Evolutionary conservation across 2,329 filamentous ascomycete genomes (phyloP).

Genomic region (Dendrostoma leiphaemia): DNA sequence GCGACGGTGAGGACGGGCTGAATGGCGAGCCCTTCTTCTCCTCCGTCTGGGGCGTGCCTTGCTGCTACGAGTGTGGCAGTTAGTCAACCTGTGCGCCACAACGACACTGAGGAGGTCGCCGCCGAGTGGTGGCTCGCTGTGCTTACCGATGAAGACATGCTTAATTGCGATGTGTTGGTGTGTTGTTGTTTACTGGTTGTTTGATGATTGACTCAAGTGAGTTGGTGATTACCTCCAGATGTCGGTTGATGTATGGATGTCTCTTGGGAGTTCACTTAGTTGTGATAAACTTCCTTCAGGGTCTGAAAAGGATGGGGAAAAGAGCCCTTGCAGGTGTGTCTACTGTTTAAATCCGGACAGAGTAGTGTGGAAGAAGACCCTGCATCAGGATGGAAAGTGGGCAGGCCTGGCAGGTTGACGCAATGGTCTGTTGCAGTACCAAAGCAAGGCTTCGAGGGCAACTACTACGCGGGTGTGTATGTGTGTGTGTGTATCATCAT

Average conservation of each 20-base stretch:
- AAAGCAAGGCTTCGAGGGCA: neutral
- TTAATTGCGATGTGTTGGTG: neutral
- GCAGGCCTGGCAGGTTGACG: constrained; percentile 21
- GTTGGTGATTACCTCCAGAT: neutral
- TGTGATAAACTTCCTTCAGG: neutral
- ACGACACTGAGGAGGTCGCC: neutral
- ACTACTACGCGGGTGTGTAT: too few relatives aligned
- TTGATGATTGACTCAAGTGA: constrained; percentile 1
- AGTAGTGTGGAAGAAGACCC: constrained; percentile 6
- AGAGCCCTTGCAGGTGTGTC: constrained; percentile 12
- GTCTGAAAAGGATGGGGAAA: neutral
- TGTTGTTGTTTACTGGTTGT: neutral
- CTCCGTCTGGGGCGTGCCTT: constrained; percentile 11
- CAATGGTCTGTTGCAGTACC: constrained; percentile 15
- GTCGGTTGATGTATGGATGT: neutral
- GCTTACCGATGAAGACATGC: constrained; percentile 20
- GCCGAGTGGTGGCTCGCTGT: neutral
- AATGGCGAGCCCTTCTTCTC: constrained; percentile 9
- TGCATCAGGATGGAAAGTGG: constrained; percentile 16
- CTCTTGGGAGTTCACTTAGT: neutral
- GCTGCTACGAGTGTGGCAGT: constrained; percentile 13
- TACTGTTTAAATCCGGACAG: constrained; percentile 15
- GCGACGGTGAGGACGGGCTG: neutral
- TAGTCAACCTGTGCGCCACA: neutral
- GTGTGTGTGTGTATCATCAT: too few relatives aligned